Conservation (phyloP, 768 basidiomycete species). For the Pleurotus sapidus region DNA sequence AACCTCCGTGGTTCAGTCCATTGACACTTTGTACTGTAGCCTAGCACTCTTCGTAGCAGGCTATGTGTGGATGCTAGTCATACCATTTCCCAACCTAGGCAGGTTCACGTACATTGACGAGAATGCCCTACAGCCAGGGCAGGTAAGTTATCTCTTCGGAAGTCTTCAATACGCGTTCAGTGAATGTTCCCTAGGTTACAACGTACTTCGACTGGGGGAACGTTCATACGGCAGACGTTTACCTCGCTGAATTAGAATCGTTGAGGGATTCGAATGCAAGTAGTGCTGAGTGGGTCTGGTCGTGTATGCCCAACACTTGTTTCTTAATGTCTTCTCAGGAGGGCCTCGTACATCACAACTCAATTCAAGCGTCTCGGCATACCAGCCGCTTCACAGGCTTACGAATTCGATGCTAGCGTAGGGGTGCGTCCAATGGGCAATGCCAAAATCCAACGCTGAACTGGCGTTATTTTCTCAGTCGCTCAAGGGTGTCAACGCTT, state of each 20-base stretch:
- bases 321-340: slow-evolving; percentile 38
- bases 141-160: slow-evolving; percentile 45
- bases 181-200: slow-evolving; percentile 57
- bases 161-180: background rate
- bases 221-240: slow-evolving; percentile 83
- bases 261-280: slow-evolving; percentile 63
- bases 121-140: slow-evolving; percentile 91
- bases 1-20: background rate
- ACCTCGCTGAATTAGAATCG: slow-evolving; percentile 65
- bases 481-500: slow-evolving; percentile 72
- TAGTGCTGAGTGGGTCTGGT: slow-evolving; percentile 61
- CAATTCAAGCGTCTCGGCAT: slow-evolving; percentile 80
- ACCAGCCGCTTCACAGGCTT: slow-evolving; percentile 64
- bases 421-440: slow-evolving; percentile 41
- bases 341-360: slow-evolving; percentile 54
- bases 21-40: slow-evolving; percentile 33
- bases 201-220: slow-evolving; percentile 92
- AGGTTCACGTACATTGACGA: slow-evolving; percentile 86
- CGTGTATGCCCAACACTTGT: background rate
- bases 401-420: slow-evolving; percentile 49
- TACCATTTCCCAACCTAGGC: slow-evolving; percentile 67
- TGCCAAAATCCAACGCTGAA: background rate
- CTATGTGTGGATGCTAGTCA: slow-evolving; percentile 78
- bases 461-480: slow-evolving; percentile 31
- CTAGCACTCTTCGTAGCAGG: slow-evolving; percentile 57